Base-by-base conservation (phyloP, 306 rosid species). In the Quercus rubra region DNA sequence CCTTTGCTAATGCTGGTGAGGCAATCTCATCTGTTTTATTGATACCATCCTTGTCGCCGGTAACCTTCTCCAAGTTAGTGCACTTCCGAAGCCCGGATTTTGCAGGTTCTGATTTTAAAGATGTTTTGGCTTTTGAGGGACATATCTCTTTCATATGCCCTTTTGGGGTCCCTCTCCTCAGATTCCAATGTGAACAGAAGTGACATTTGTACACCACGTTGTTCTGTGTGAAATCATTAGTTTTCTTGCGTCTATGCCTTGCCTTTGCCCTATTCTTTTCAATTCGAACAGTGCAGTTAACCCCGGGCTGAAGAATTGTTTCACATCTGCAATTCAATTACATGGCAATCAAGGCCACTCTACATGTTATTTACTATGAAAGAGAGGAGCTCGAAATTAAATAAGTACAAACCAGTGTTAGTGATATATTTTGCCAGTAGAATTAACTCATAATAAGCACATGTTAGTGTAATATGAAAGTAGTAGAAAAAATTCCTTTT, bases 231-330 rank as follows among this genome's bases (percentile, higher is more conserved):
- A 74, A 70, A 79, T 57, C 69, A 27, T 76, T 74, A 15, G 78
- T 67, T 56, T 85, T 87, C 77, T 76, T 88, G 71, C 63, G 77
- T 73, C 38, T 80, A 6, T 25, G 79, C 17, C 78, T 79, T 35
- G 78, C 79, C 86, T 82, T 95, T 12, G 81, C 86, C 59, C 73
- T 81, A 55, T 84, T 86, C 77, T 84, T 90, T 81, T 91, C 93
- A 58, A 91, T 90, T 74, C 92, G 84, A 49, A 92, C 73, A 2
- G 89, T 87, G 71, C 94, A 89, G 81, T 94, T 94, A 74, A 81
- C 77, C 23, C 92, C 96, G 14, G 97, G 95, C 81, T 89, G 91
- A 43, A 92, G 92, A 75, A 88, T 54, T 20, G 88, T 90, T 87
- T 92, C 97, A 49, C 98, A 92, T 76, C 97, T 94, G 88, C 30